phyloP scores from a whole-genome alignment of 805 yeast species.

The Tetrapisispora fleetii region DNA sequence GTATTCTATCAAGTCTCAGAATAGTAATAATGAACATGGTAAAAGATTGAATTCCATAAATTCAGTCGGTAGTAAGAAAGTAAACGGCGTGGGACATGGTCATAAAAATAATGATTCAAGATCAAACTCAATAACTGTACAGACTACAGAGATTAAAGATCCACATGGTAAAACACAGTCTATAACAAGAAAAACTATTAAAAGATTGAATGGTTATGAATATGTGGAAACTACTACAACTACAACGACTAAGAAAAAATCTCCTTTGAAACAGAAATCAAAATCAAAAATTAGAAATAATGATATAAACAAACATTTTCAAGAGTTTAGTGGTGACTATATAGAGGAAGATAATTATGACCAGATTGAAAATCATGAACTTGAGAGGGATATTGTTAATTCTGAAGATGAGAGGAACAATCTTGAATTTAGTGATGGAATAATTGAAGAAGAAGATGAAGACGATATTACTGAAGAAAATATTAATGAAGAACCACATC shows the following conservation, averaged over 20 bases:
- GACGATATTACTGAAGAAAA: neutral
- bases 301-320: constrained; percentile 24
- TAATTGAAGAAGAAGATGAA: constrained; percentile 3
- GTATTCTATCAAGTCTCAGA: constrained; percentile 17
- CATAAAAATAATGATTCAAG: constrained; percentile 10
- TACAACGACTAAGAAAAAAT: constrained; percentile 19
- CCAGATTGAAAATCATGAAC: neutral
- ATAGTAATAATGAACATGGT: constrained; percentile 4
- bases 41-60: constrained; percentile 18
- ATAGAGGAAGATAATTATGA: constrained; percentile 9
- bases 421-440: neutral
- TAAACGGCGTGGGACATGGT: neutral
- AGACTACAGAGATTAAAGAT: constrained; percentile 43
- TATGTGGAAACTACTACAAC: constrained; percentile 40
- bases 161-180: constrained; percentile 44
- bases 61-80: constrained; percentile 4
- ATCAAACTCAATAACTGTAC: constrained; percentile 32
- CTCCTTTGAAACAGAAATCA: neutral
- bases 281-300: constrained; percentile 1
- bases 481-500: neutral
- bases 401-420: neutral
- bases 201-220: constrained; percentile 40
- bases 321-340: constrained; percentile 24
- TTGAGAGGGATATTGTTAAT: neutral
- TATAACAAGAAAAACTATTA: constrained; percentile 44